Percentiles rank a stretch among this genome's conserved stretches.
These are phyloP conservation scores for Schizochytrium sp. DNA, from an alignment of 108 stramenopile genomes.

Conservation along the genomic window DNA sequence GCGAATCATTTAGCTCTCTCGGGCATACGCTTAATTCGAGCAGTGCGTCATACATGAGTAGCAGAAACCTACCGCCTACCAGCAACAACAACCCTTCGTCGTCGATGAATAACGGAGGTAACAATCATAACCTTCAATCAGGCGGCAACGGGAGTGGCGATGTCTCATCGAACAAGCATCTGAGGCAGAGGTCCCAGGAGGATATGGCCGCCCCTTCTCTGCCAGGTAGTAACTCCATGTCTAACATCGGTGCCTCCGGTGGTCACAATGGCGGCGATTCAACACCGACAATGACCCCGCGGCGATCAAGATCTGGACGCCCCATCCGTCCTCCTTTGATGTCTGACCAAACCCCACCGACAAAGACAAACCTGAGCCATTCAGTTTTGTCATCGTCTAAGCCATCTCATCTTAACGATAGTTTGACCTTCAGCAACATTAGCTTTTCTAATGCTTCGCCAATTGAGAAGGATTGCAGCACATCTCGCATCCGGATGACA, in stretches of 20 bases:
- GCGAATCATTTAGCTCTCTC: not conserved
- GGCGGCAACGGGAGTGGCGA: no score
- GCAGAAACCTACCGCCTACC: not conserved
- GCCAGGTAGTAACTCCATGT: no score
- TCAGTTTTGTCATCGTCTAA: not conserved
- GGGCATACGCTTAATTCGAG: not conserved
- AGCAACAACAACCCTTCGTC: no score
- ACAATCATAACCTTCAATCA: no score
- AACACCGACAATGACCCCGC: not conserved
- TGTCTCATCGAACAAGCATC: no score
- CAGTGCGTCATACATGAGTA: not conserved
- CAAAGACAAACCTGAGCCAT: not conserved
- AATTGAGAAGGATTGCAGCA: conserved; percentile 28
- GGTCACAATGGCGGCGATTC: not conserved
- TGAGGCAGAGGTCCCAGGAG: no score
- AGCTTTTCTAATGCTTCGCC: conserved; percentile 27
- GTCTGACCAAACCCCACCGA: not conserved
- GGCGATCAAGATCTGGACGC: not conserved
- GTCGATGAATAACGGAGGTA: no score
- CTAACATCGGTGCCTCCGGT: no score
- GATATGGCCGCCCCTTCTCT: no score
- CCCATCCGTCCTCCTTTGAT: conserved; percentile 1
- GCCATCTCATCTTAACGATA: not conserved
- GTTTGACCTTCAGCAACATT: conserved; percentile 22
- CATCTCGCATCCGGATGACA: conserved; percentile 39